Evolutionary conservation across 2,329 filamentous ascomycete species (phyloP).

Genomic region (Ophiostoma populinum): DNA sequence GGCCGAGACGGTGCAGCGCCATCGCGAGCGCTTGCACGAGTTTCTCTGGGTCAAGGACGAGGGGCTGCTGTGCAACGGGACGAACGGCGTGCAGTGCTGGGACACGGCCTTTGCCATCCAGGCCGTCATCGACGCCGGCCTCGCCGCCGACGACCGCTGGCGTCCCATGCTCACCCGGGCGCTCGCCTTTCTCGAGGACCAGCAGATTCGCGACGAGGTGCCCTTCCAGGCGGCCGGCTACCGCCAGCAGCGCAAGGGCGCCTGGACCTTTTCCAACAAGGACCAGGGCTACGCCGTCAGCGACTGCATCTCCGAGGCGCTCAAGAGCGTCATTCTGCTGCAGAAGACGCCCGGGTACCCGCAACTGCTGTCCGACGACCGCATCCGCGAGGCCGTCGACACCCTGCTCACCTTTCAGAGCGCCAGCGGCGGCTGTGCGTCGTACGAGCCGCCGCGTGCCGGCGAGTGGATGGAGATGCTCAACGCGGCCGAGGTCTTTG

Average conservation of each 20-base stretch:
- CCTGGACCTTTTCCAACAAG: conserved; percentile 88
- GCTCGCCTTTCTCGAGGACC: conserved; percentile 69
- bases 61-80: conserved; percentile 89
- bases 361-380: conserved; percentile 52
- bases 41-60: conserved; percentile 84
- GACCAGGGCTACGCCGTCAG: conserved; percentile 90
- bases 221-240: conserved; percentile 66
- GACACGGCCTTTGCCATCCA: conserved; percentile 87
- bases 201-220: conserved; percentile 78
- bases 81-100: conserved; percentile 96
- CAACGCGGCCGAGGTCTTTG: conserved; percentile 94
- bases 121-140: conserved; percentile 59
- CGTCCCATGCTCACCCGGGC: conserved; percentile 69
- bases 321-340: conserved; percentile 68
- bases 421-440: conserved; percentile 65
- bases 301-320: conserved; percentile 80
- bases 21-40: conserved; percentile 68
- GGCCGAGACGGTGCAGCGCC: conserved; percentile 44
- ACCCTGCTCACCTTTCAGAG: conserved; percentile 89
- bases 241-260: conserved; percentile 78
- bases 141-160: conserved; percentile 63
- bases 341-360: conserved; percentile 67
- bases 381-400: conserved; percentile 77
- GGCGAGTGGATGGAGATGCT: conserved; percentile 65
- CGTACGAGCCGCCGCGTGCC: conserved; percentile 73